Conservation (phyloP, 2,329 filamentous ascomycete genomes). For the Diaporthe sp. region DNA sequence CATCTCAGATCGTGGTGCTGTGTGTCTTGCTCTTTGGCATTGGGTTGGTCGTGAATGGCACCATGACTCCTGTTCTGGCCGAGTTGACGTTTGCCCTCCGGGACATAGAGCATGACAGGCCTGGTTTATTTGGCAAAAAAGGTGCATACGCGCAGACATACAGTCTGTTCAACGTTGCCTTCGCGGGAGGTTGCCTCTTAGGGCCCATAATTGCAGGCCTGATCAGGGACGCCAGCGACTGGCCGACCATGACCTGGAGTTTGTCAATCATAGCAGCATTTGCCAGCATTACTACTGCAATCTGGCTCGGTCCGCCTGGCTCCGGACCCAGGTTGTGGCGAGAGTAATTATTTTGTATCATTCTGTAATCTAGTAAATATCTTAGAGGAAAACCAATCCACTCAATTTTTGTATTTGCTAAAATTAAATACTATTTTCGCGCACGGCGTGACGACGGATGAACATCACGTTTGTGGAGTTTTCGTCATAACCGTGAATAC, state of each 20-base stretch:
- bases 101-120: slow-evolving; percentile 12
- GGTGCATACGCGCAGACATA: slow-evolving; percentile 21
- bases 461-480: too few relatives aligned
- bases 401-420: too few relatives aligned
- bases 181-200: slow-evolving; percentile 3
- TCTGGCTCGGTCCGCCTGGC: slow-evolving; percentile 13
- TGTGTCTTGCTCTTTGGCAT: slow-evolving; percentile 5
- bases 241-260: slow-evolving; percentile 19
- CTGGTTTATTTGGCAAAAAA: slow-evolving; percentile 11
- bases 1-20: not conserved
- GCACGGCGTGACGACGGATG: too few relatives aligned
- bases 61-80: slow-evolving; percentile 11
- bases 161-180: slow-evolving; percentile 8
- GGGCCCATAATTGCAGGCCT: slow-evolving; percentile 1
- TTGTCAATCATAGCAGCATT: slow-evolving; percentile 17
- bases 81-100: slow-evolving; percentile 18
- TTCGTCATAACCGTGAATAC: too few relatives aligned
- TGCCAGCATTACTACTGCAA: not conserved
- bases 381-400: too few relatives aligned
- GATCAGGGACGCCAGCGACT: slow-evolving; percentile 18
- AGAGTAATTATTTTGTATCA: not conserved
- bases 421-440: too few relatives aligned
- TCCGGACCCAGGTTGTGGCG: not conserved
- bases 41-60: slow-evolving; percentile 5
- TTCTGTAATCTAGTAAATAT: not conserved